Evolutionary conservation across 331 rosid species (phyloP).

Genomic region (Acacia pycnantha): DNA sequence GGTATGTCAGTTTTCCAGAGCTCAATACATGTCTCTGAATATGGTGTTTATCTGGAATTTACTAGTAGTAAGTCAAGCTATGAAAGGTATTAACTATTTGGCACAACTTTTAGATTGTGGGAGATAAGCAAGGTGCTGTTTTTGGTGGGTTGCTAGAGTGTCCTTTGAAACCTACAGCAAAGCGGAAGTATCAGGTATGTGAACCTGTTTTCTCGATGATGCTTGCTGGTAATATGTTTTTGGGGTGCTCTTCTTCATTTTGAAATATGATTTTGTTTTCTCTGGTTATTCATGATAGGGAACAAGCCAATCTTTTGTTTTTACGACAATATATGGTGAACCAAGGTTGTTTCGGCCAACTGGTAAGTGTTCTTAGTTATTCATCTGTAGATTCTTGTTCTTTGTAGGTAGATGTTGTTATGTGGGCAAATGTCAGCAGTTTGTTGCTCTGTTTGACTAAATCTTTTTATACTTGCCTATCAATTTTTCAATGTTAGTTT

Average conservation of each 20-base stretch:
- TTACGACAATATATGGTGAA: conserved; percentile 81
- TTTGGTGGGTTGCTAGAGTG: conserved; percentile 91
- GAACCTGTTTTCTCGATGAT: conserved; percentile 13
- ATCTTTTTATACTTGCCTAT: not conserved
- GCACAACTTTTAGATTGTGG: conserved; percentile 52
- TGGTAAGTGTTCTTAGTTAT: conserved; percentile 54
- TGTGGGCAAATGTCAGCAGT: not conserved
- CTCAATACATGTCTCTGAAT: conserved; percentile 9
- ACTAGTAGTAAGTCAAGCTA: conserved; percentile 8
- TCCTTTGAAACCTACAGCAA: conserved; percentile 79
- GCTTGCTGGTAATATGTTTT: conserved; percentile 13
- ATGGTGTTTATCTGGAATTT: conserved; percentile 22
- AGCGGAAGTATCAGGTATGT: conserved; percentile 90
- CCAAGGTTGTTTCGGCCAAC: conserved; percentile 97
- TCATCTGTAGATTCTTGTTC: conserved; percentile 1
- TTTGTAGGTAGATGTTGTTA: conserved; percentile 19
- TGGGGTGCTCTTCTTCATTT: conserved; percentile 23
- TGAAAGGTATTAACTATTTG: conserved; percentile 21
- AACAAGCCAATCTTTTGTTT: conserved; percentile 83
- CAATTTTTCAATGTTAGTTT: not conserved
- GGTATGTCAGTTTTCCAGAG: conserved; percentile 49
- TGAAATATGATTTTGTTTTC: conserved; percentile 35
- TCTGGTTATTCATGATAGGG: conserved; percentile 50
- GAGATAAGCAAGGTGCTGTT: conserved; percentile 88
- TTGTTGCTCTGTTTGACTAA: not conserved